A percentile compares a stretch with the other conserved stretches of the same genome.
Conservation (phyloP, 2,329 filamentous ascomycete genomes). For the Colletotrichum tofieldiae region DNA sequence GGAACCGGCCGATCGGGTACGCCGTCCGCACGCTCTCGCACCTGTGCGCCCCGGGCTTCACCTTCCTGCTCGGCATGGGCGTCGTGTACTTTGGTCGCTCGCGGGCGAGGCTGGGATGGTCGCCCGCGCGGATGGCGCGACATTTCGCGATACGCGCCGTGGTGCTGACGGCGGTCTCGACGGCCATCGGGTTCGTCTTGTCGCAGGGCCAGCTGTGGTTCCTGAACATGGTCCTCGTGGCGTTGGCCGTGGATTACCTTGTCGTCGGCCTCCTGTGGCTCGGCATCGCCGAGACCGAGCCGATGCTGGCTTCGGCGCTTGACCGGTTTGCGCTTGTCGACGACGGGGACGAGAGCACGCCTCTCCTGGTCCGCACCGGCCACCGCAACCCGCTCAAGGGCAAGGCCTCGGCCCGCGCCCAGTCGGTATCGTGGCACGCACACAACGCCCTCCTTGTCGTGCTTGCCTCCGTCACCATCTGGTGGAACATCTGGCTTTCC, state of each 20-base stretch:
- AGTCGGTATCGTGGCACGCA: constrained; percentile 56
- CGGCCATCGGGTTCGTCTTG: constrained; percentile 51
- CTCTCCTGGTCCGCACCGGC: constrained; percentile 48
- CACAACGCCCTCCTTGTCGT: constrained; percentile 56
- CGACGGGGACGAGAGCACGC: constrained; percentile 47
- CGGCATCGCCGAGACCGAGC: constrained; percentile 54
- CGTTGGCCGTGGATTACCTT: constrained; percentile 62
- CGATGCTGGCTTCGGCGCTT: constrained; percentile 49
- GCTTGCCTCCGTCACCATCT: constrained; percentile 57
- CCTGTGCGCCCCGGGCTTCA: constrained; percentile 63
- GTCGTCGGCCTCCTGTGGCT: constrained; percentile 61
- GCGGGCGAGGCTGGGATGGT: constrained; percentile 58
- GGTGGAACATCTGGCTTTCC: constrained; percentile 65
- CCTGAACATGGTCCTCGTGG: constrained; percentile 61
- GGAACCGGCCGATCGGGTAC: constrained; percentile 58
- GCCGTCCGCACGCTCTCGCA: constrained; percentile 60
- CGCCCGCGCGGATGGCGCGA: constrained; percentile 50
- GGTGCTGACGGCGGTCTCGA: constrained; percentile 54
- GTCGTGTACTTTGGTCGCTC: constrained; percentile 62
- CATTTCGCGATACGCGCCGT: constrained; percentile 58
- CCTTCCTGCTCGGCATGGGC: constrained; percentile 63
- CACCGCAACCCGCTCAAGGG: constrained; percentile 5
- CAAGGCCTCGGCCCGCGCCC: constrained; percentile 30
- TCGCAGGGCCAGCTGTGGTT: constrained; percentile 57
- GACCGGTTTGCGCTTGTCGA: constrained; percentile 43